Evolutionary conservation across 306 rosid genomes (phyloP).

Genomic region (Carpinus viminea): DNA sequence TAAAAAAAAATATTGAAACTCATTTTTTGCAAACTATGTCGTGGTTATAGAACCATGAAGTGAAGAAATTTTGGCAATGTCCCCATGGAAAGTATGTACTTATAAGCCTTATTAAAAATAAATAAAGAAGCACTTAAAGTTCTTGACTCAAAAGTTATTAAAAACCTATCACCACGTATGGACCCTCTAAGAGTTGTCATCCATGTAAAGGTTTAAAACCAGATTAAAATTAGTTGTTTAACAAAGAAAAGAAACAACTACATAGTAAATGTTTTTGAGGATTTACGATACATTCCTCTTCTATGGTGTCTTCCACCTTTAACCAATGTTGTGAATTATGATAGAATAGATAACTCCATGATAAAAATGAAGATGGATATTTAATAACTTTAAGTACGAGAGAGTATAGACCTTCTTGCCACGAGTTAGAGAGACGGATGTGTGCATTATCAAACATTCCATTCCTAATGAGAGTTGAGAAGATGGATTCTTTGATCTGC

Average conservation of each 20-base stretch:
- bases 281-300: not conserved
- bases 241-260: not conserved
- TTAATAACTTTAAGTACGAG: no score
- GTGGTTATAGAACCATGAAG: not conserved
- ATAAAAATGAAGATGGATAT: not conserved
- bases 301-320: not conserved
- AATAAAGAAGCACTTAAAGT: not conserved
- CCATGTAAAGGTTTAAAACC: not conserved
- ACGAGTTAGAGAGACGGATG: slow-evolving; percentile 81
- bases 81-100: not conserved
- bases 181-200: not conserved
- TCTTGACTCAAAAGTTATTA: not conserved
- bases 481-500: slow-evolving; percentile 81
- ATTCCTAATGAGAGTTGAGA: slow-evolving; percentile 67
- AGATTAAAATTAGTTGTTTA: not conserved
- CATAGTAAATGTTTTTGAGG: not conserved
- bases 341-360: no score
- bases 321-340: no score
- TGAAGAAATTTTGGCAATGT: not conserved
- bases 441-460: slow-evolving; percentile 85
- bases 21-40: not conserved
- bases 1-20: no score
- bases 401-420: slow-evolving; percentile 66
- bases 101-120: not conserved
- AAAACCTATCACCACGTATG: not conserved